Evolutionary conservation across 1,284 basidiomycete genomes (phyloP).

Genomic region (Lignosus rhinocerotis): DNA sequence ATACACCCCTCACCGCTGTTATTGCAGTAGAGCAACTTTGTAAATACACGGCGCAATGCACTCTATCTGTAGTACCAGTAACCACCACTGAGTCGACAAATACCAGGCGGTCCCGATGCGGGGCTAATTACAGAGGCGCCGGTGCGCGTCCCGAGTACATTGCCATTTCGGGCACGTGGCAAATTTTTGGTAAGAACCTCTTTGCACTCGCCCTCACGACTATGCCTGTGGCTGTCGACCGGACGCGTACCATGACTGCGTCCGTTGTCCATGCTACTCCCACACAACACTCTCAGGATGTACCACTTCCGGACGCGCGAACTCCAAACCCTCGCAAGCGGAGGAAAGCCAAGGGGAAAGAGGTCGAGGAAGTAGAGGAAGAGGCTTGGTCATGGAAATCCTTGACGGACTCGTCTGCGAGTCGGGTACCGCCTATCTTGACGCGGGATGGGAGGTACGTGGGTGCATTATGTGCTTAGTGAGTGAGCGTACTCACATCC

Average conservation of each 20-base stretch:
- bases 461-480: constrained; percentile 5
- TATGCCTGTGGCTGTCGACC: constrained; percentile 35
- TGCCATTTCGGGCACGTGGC: constrained; percentile 31
- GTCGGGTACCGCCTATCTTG: constrained; percentile 71
- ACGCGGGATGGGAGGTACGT: constrained; percentile 85
- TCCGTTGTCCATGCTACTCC: constrained; percentile 27
- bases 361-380: constrained; percentile 31
- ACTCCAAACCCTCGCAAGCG: constrained; percentile 21
- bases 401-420: constrained; percentile 71
- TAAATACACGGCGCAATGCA: constrained; percentile 20
- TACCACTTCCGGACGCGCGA: constrained; percentile 17
- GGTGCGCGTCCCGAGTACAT: constrained; percentile 10
- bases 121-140: constrained; percentile 1
- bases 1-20: not conserved
- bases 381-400: constrained; percentile 68
- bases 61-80: not conserved
- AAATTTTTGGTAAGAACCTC: constrained; percentile 31
- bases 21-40: constrained; percentile 10
- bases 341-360: constrained; percentile 26
- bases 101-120: not conserved
- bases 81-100: not conserved
- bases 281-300: constrained; percentile 24
- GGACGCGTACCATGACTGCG: constrained; percentile 33
- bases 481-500: constrained; percentile 18
- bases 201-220: constrained; percentile 19